These are phyloP conservation scores for Cenchrus purpureus DNA, from an alignment of 176 grass and related monocot species.

Conservation along the genomic window DNA sequence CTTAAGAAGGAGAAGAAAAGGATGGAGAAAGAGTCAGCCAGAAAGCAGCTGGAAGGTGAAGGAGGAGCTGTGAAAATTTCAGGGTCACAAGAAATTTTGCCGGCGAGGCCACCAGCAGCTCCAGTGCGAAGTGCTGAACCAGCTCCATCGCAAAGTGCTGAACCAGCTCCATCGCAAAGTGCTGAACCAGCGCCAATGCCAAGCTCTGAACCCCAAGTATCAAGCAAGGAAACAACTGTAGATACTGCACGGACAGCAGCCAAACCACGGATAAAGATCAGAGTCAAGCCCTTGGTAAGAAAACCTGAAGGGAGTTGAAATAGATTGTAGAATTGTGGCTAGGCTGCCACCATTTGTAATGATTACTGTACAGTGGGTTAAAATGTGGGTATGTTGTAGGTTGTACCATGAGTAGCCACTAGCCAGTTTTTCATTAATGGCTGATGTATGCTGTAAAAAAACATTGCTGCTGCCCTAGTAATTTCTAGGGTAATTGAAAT, in stretches of 20 bases:
- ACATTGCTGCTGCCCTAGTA: conserved; percentile 28
- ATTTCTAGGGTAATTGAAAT: conserved; percentile 48
- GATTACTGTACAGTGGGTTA: conserved; percentile 47
- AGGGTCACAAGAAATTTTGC: conserved; percentile 32
- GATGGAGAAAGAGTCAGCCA: conserved; percentile 81
- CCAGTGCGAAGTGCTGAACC: conserved; percentile 25
- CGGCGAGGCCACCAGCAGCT: conserved; percentile 34
- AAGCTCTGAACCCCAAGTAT: conserved; percentile 55
- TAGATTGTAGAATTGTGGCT: conserved; percentile 3
- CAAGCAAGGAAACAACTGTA: conserved; percentile 53
- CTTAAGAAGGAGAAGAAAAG: conserved; percentile 88
- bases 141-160: not conserved
- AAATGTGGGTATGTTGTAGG: conserved; percentile 36
- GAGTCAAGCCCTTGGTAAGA: conserved; percentile 63
- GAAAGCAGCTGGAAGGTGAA: conserved; percentile 60
- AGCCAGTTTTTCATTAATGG: conserved; percentile 49
- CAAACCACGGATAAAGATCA: conserved; percentile 75
- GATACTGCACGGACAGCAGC: conserved; percentile 49
- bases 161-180: conserved; percentile 23
- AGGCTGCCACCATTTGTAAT: conserved; percentile 16
- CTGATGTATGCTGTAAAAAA: conserved; percentile 46
- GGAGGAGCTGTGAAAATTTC: conserved; percentile 47
- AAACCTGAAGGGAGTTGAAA: conserved; percentile 20
- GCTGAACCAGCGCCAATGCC: conserved; percentile 37
- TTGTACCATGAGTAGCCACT: conserved; percentile 48